Evolutionary conservation across 78 protist species (phyloP).

Genomic region (Dictyostelium purpureum): DNA sequence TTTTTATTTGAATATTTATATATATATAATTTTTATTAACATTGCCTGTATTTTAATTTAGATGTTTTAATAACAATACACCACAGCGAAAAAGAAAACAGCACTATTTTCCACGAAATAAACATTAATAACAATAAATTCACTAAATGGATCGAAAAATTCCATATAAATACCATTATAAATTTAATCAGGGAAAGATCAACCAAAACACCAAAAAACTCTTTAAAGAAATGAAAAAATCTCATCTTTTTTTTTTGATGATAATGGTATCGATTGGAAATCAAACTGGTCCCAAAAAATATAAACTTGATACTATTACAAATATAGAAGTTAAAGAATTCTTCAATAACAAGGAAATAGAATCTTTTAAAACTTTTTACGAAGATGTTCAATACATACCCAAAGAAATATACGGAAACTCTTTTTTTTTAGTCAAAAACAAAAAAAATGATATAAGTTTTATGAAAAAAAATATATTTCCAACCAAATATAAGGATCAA

Average conservation of each 20-base stretch:
- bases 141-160: too few relatives aligned
- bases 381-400: background rate
- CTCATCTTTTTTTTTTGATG: background rate
- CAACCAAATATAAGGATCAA: background rate
- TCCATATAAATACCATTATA: too few relatives aligned
- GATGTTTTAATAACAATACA: too few relatives aligned
- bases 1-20: too few relatives aligned
- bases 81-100: too few relatives aligned
- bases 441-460: background rate
- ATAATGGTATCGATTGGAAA: background rate
- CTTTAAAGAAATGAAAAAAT: background rate
- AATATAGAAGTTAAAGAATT: background rate
- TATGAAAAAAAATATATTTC: background rate
- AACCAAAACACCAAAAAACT: background rate
- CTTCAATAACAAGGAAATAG: too few relatives aligned
- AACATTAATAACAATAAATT: too few relatives aligned
- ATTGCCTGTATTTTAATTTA: too few relatives aligned
- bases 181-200: background rate
- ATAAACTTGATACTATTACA: too few relatives aligned
- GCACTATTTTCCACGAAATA: too few relatives aligned
- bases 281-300: background rate
- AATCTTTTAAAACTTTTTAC: too few relatives aligned
- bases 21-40: too few relatives aligned
- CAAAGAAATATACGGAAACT: background rate
- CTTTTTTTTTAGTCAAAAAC: background rate